phyloP scores from a whole-genome alignment of 2,329 filamentous ascomycete species.

The Arthrobotrys entomopaga region DNA sequence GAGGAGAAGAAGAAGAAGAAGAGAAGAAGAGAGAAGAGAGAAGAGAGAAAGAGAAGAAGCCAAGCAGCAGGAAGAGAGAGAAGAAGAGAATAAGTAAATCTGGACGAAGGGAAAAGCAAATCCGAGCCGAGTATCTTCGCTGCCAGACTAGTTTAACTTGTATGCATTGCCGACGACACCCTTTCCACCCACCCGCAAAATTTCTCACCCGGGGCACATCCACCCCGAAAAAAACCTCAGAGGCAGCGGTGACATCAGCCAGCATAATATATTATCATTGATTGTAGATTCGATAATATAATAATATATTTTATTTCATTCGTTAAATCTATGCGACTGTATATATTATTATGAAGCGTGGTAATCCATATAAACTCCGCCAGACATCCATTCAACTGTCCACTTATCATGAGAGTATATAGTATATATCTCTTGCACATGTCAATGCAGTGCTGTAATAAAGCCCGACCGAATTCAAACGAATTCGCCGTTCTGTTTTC shows the following conservation, averaged over 20 bases:
- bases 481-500: not conserved
- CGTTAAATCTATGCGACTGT: too few relatives aligned
- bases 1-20: slow-evolving; percentile 56
- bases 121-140: slow-evolving; percentile 34
- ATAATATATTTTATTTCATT: too few relatives aligned
- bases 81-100: slow-evolving; percentile 55
- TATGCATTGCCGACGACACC: slow-evolving; percentile 19
- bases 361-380: too few relatives aligned
- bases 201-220: too few relatives aligned
- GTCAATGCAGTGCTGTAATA: not conserved
- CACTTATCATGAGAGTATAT: too few relatives aligned
- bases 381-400: too few relatives aligned
- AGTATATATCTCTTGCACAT: slow-evolving; percentile 11
- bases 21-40: slow-evolving; percentile 61
- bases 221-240: not conserved
- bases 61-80: slow-evolving; percentile 60
- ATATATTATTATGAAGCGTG: too few relatives aligned
- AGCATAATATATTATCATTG: not conserved
- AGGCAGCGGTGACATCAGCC: slow-evolving; percentile 49
- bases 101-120: slow-evolving; percentile 62
- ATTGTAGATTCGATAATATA: too few relatives aligned
- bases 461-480: not conserved
- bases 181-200: slow-evolving; percentile 6
- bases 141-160: not conserved
- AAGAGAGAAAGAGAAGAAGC: slow-evolving; percentile 40